phyloP scores from a whole-genome alignment of 2,329 filamentous ascomycete genomes.

The Botrytis aclada region DNA sequence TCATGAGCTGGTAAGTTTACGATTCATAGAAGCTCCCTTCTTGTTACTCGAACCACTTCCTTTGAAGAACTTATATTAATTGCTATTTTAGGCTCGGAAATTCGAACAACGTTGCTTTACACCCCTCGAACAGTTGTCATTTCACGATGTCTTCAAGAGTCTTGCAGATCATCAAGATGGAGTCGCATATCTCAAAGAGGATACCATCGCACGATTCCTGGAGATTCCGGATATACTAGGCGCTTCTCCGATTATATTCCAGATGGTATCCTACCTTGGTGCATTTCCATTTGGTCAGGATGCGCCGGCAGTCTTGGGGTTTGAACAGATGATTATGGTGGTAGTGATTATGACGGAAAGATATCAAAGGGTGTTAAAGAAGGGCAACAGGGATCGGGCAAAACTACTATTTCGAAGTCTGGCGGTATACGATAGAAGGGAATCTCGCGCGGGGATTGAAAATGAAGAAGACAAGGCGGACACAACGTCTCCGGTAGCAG shows the following conservation, averaged over 20 bases:
- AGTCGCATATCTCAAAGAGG: conserved; percentile 65
- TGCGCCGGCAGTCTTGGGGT: conserved; percentile 66
- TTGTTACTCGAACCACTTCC: background rate
- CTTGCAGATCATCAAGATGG: conserved; percentile 63
- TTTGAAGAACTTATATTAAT: background rate
- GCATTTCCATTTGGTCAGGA: conserved; percentile 71
- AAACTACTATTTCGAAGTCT: conserved; percentile 69
- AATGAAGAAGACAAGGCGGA: background rate
- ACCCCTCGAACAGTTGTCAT: conserved; percentile 67
- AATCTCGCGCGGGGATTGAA: conserved; percentile 30
- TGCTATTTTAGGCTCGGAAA: conserved; percentile 48
- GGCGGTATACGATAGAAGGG: conserved; percentile 65
- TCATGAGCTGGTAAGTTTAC: conserved; percentile 35
- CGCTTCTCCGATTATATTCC: conserved; percentile 66
- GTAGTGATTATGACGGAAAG: conserved; percentile 70
- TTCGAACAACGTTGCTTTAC: conserved; percentile 71
- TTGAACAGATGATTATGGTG: conserved; percentile 69
- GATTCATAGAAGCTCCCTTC: conserved; percentile 13
- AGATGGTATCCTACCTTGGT: conserved; percentile 68
- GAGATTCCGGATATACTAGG: conserved; percentile 68
- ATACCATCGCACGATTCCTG: conserved; percentile 68
- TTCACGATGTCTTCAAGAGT: conserved; percentile 69
- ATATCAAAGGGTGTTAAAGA: conserved; percentile 60
- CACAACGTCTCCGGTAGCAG: background rate
- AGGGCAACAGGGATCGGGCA: conserved; percentile 54